Conservation (phyloP, 1,284 basidiomycete species). For the Sporisorium reilianum region DNA sequence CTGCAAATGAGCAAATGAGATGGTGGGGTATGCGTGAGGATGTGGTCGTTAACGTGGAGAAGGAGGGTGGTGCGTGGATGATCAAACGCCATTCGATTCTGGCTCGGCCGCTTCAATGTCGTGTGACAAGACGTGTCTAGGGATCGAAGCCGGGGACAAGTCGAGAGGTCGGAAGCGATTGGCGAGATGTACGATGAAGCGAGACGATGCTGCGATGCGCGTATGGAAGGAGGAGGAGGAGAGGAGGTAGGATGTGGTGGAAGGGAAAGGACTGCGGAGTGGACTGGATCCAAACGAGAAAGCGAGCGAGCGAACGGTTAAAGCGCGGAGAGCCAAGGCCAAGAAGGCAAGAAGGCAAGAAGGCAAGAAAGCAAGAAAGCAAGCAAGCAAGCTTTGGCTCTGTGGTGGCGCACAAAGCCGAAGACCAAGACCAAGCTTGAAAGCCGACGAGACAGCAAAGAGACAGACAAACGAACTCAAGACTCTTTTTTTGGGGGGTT, state of each 20-base stretch:
- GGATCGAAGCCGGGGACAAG: background rate
- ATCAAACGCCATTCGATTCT: background rate
- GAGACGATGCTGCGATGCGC: too few relatives aligned
- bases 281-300: background rate
- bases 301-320: background rate
- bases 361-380: background rate
- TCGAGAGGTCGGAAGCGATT: background rate
- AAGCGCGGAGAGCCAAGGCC: background rate
- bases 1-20: slow-evolving; percentile 8
- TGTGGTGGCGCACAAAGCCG: background rate
- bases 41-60: background rate
- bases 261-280: background rate
- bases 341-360: background rate
- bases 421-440: background rate
- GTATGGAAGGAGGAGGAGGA: background rate
- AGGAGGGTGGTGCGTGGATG: too few relatives aligned
- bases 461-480: background rate
- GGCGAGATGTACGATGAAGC: background rate
- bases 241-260: background rate
- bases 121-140: background rate
- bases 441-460: background rate
- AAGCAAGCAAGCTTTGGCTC: background rate
- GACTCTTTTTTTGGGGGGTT: background rate
- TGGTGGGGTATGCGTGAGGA: background rate
- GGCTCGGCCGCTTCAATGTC: background rate